Evolutionary conservation across 768 basidiomycete genomes (phyloP), one percentile per base, ranked within the genome.

Genomic region (Podaxis sp.): DNA sequence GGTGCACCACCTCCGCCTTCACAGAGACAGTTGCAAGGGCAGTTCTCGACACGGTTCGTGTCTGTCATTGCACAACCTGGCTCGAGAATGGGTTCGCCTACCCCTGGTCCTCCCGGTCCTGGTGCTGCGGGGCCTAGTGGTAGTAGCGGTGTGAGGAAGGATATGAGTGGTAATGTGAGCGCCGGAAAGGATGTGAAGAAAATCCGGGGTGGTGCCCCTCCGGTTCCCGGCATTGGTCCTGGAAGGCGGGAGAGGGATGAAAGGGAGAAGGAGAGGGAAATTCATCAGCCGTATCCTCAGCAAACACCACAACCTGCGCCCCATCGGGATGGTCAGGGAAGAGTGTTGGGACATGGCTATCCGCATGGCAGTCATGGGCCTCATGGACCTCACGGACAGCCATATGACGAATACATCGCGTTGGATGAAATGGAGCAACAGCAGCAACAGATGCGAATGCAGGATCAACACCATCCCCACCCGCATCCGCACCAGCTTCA

Each of bases 281-380:
- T 59, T 27, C 62, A 63, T 60, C 62, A 60, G 11, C 55, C 54
- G 23, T 60, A 65, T 46, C 50, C 61, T 48, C 58, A 57, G 36
- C 52, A 53, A 11, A 46, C 59, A 21, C 57, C 55, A 9, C 57
- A 59, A 38, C 57, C 61, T 51, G 47, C 60, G 14, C 61, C 65
- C 1, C 65, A 59, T 32, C 62, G 53, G 42, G 62, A 47, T 18
- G 44, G 38, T 10, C 62, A 63, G 38, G 65, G 63, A 23, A 59
- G 63, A 11, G 62, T 62, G 27, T 50, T 65, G 51, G 62, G 57
- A 46, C 63, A 65, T 57, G 62, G 53, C 5, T 65, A 65, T 48
- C 50, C 59, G 1, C 59, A 48, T 55, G 27, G 44, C 27, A 16
- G 50, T 25, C 38, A 40, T 51, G 62, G 62, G n/a, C 62, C 52